Evolutionary conservation across 345 rosid genomes (phyloP).

Genomic region (Eucalyptus coolabah): DNA sequence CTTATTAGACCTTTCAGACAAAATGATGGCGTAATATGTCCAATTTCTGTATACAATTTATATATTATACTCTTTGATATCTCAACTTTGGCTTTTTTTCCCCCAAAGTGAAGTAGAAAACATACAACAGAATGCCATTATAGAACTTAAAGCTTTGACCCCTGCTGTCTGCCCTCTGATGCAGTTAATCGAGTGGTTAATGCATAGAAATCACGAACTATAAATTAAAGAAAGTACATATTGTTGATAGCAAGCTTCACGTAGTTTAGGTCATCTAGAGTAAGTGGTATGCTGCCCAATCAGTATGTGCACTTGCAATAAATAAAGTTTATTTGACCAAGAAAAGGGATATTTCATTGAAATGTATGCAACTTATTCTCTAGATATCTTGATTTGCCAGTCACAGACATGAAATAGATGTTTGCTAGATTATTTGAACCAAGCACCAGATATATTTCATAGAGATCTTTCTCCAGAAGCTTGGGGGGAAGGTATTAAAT

Average conservation of each 20-base stretch:
- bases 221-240: neutral
- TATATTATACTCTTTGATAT: neutral
- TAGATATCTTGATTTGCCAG: neutral
- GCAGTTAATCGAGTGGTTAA: neutral
- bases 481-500: neutral
- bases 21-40: neutral
- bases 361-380: neutral
- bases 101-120: neutral
- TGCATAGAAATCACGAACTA: neutral
- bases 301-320: neutral
- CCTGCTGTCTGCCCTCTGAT: neutral
- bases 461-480: neutral
- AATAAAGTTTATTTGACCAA: neutral
- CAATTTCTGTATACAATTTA: neutral
- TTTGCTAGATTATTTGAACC: neutral
- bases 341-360: neutral
- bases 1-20: neutral
- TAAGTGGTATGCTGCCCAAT: neutral
- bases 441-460: neutral
- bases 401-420: neutral
- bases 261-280: neutral
- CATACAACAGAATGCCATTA: neutral
- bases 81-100: neutral
- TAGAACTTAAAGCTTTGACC: neutral
- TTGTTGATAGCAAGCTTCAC: neutral